Evolutionary conservation across 2,329 filamentous ascomycete genomes (phyloP).

Genomic region (Colletotrichum chrysophilum): DNA sequence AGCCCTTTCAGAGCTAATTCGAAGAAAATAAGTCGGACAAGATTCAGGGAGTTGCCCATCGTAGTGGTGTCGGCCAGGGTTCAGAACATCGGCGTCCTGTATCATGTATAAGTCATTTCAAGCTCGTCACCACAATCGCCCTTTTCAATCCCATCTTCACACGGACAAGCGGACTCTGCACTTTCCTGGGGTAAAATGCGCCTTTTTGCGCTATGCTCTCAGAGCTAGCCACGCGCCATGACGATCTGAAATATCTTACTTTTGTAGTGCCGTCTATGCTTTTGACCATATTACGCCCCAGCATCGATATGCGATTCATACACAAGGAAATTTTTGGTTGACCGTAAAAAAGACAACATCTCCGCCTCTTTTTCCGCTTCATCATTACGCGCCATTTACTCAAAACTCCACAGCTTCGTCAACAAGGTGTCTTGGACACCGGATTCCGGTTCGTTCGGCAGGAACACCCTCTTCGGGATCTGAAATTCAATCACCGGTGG

Average conservation of each 20-base stretch:
- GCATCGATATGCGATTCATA: background rate
- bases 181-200: background rate
- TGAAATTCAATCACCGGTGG: conserved; percentile 89
- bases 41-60: background rate
- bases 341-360: background rate
- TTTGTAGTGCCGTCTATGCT: background rate
- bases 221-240: background rate
- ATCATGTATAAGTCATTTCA: background rate
- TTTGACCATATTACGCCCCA: background rate
- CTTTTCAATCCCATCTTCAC: background rate
- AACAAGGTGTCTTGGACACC: conserved; percentile 59
- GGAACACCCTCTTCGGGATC: conserved; percentile 85
- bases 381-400: conserved; percentile 3
- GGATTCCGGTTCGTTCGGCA: conserved; percentile 53
- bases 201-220: background rate
- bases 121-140: background rate
- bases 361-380: background rate
- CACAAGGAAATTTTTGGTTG: background rate
- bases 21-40: background rate
- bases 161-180: background rate
- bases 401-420: conserved; percentile 67
- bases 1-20: background rate
- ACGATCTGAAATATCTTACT: background rate
- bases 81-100: background rate
- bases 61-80: background rate